These are phyloP conservation scores for Coniochaeta hoffmannii DNA, from an alignment of 2,329 filamentous ascomycete species.

Conservation along the genomic window DNA sequence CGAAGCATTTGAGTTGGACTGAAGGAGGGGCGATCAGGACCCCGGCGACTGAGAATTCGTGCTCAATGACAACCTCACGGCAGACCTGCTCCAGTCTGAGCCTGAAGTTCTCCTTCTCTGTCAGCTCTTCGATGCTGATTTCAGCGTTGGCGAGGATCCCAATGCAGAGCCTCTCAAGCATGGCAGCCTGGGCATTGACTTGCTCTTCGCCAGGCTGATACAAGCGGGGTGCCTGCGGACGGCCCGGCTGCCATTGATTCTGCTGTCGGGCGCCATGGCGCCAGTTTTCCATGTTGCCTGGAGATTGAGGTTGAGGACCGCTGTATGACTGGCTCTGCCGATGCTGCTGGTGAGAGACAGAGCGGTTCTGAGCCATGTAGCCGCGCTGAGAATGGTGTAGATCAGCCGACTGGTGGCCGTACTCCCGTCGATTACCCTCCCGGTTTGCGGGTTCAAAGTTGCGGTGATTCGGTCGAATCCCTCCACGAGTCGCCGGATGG, in stretches of 20 bases:
- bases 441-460: too few species aligned
- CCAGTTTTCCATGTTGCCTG: not conserved
- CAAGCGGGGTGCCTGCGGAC: constrained; percentile 14
- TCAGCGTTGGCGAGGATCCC: constrained; percentile 49
- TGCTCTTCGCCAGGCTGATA: constrained; percentile 31
- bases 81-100: constrained; percentile 57
- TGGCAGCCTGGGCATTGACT: constrained; percentile 35
- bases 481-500: constrained; percentile 2
- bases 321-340: not conserved
- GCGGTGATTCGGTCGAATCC: not conserved
- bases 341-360: not conserved
- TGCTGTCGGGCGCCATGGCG: not conserved
- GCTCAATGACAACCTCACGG: constrained; percentile 45
- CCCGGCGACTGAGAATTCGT: constrained; percentile 37
- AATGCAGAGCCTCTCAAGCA: constrained; percentile 41
- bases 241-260: constrained; percentile 9
- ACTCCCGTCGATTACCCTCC: not conserved
- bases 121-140: constrained; percentile 56
- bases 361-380: not conserved
- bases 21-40: constrained; percentile 35
- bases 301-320: constrained; percentile 17
- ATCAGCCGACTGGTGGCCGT: not conserved
- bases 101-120: constrained; percentile 66
- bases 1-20: constrained; percentile 70
- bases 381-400: not conserved